A percentile compares a stretch with the other conserved stretches of the same genome.
Evolutionary conservation across 2,329 filamentous ascomycete species (phyloP).

Genomic region (Ascocoryne sarcoides): DNA sequence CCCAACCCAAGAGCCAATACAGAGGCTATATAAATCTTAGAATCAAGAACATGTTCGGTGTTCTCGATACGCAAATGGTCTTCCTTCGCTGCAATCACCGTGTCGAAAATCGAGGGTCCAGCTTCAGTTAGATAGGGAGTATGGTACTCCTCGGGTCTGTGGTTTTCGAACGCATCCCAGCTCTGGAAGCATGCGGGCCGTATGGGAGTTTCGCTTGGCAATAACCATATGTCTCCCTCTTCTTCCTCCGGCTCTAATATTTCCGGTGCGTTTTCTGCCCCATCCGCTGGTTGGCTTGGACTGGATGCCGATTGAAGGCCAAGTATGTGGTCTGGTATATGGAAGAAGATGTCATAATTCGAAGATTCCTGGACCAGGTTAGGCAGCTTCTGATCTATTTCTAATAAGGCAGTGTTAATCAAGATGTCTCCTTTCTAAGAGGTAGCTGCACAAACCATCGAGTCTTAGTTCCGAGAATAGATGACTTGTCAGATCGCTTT

Average conservation of each 20-base stretch:
- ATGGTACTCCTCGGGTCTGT: constrained; percentile 31
- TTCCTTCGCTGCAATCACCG: constrained; percentile 38
- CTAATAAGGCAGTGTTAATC: constrained; percentile 17
- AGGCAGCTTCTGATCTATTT: constrained; percentile 21
- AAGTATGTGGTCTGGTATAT: constrained; percentile 21
- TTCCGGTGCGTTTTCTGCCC: constrained; percentile 2
- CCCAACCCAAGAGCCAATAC: constrained; percentile 61
- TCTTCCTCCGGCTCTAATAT: constrained; percentile 3
- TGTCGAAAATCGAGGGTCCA: constrained; percentile 57
- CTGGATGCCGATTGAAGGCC: constrained; percentile 10
- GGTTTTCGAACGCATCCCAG: constrained; percentile 58
- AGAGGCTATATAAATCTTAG: constrained; percentile 43
- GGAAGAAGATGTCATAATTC: constrained; percentile 22
- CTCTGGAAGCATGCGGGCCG: constrained; percentile 42
- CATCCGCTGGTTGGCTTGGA: constrained; percentile 4
- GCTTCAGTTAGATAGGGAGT: constrained; percentile 60
- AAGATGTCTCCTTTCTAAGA: background rate
- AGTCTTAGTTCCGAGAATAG: constrained; percentile 27
- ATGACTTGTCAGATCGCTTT: constrained; percentile 23
- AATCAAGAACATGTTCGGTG: constrained; percentile 35
- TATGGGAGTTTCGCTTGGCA: constrained; percentile 28
- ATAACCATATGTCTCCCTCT: constrained; percentile 39
- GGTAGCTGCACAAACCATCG: constrained; percentile 16
- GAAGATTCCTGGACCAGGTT: constrained; percentile 12
- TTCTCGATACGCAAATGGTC: constrained; percentile 35